Base-by-base conservation (phyloP, 164 flowering plant species). In the Chimonanthus praecox region DNA sequence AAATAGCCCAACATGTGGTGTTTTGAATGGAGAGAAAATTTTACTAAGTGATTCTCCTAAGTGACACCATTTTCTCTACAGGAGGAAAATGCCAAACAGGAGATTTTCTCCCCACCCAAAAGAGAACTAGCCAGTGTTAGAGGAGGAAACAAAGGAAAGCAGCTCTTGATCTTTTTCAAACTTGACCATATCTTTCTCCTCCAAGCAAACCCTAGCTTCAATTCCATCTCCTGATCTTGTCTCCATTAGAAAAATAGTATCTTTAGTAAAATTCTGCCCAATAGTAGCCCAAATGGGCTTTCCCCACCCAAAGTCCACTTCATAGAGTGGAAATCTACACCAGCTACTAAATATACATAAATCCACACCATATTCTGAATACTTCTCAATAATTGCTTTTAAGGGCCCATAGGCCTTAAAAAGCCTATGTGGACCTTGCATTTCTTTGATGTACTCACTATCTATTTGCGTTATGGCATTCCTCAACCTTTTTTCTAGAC, bases 281-380 rank as follows among this genome's bases (percentile, higher is more conserved):
- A 65, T 20, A 46, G 72, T 64, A 9, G 78, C 70, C 87, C 89
- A 85, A 3, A 33, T 45, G 0, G 89, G 86, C 76, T 71, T 83
- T 46, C 86, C 88, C 84, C 85, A 85, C 3, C 88, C 87, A 49
- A 84, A 87, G 75, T 85, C 84, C 15, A 75, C 58, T 4, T 80
- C 79, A 58, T 85, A 82, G 11, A 72, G 58, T 2, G 77, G 80
- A 11, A 77, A 65, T 69, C 77, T 67, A 18, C 82, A 78, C 81
- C 76, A 79, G 60, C 87, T 87, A 6, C 73, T 68, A 54, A 81
- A 78, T 48, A n/a, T 6, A 20, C 69, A 64, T 4, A 72, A 72
- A 3, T 51, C 47, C 66, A 75, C 65, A 5, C 74, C 74, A 13
- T 72, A 76, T 62, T 77, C 43, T 3, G 62, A 21, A 11, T 71